Conservation (phyloP, 192 early-diverging fungal species). For the Coemansia sp. region DNA sequence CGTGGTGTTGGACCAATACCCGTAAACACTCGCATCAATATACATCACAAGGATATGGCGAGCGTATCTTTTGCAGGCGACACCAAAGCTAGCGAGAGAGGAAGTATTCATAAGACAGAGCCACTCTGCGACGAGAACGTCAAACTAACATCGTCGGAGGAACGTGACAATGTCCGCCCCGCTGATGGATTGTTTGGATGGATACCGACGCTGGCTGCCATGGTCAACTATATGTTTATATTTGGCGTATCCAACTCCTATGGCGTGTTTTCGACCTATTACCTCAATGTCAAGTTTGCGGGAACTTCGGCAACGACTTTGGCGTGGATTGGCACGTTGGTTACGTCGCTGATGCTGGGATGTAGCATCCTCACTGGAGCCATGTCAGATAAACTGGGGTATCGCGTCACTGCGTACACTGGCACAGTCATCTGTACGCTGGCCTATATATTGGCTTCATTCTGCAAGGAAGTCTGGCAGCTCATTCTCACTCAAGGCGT, state of each 20-base stretch:
- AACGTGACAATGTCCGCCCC: conserved; percentile 17
- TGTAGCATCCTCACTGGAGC: conserved; percentile 38
- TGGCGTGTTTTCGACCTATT: conserved; percentile 53
- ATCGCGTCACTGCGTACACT: conserved; percentile 32
- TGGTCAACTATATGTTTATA: conserved; percentile 59
- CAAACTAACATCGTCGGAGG: not conserved
- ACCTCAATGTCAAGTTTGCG: conserved; percentile 37
- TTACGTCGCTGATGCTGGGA: conserved; percentile 33
- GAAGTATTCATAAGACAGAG: not conserved
- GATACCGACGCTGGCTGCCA: conserved; percentile 44
- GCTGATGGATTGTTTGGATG: conserved; percentile 40
- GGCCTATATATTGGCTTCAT: conserved; percentile 43
- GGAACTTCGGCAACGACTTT: conserved; percentile 39
- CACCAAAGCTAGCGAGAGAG: not conserved
- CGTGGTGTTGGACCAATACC: not conserved
- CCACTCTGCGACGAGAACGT: conserved; percentile 19
- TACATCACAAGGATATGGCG: not conserved
- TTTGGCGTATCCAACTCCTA: conserved; percentile 45
- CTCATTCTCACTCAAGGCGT: conserved; percentile 69
- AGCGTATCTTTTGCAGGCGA: not conserved
- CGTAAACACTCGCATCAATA: not conserved
- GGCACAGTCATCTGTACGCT: conserved; percentile 40
- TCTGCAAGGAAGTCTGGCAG: conserved; percentile 65
- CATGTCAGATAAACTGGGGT: conserved; percentile 42
- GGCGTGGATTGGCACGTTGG: conserved; percentile 44